Conservation (phyloP, 1,139 yeast genomes). For the Pichia sp. region DNA sequence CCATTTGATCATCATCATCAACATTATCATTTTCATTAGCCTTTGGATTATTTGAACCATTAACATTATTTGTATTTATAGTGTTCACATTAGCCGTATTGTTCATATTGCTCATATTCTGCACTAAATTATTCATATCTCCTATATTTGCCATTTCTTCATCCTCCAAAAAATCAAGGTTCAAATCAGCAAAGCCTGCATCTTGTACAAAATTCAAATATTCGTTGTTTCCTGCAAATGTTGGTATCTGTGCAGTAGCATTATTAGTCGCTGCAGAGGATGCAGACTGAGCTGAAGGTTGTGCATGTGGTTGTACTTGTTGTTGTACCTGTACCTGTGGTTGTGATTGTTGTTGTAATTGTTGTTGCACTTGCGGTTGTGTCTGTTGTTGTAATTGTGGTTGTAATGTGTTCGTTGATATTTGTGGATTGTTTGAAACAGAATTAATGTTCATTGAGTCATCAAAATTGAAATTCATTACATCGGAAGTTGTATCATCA, state of each 20-base stretch:
- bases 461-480: slow-evolving; percentile 12
- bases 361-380: slow-evolving; percentile 1
- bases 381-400: neutral
- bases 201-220: slow-evolving; percentile 16
- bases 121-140: slow-evolving; percentile 9
- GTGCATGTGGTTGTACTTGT: neutral
- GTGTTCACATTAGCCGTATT: too few species aligned
- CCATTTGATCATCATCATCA: slow-evolving; percentile 27
- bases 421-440: neutral
- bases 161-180: slow-evolving; percentile 21
- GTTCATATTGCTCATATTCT: slow-evolving; percentile 1
- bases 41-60: neutral
- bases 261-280: too few species aligned
- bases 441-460: slow-evolving; percentile 1
- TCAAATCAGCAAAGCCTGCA: slow-evolving; percentile 21
- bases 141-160: slow-evolving; percentile 9
- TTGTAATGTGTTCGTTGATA: too few species aligned
- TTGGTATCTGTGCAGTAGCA: too few species aligned
- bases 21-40: slow-evolving; percentile 10
- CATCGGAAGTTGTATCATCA: slow-evolving; percentile 14
- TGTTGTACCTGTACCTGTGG: slow-evolving; percentile 2
- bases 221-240: too few species aligned
- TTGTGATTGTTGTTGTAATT: slow-evolving; percentile 3
- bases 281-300: neutral
- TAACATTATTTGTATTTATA: neutral